phyloP scores from a whole-genome alignment of 148 eudicot species.

The Amaranthus hypochondriacus region DNA sequence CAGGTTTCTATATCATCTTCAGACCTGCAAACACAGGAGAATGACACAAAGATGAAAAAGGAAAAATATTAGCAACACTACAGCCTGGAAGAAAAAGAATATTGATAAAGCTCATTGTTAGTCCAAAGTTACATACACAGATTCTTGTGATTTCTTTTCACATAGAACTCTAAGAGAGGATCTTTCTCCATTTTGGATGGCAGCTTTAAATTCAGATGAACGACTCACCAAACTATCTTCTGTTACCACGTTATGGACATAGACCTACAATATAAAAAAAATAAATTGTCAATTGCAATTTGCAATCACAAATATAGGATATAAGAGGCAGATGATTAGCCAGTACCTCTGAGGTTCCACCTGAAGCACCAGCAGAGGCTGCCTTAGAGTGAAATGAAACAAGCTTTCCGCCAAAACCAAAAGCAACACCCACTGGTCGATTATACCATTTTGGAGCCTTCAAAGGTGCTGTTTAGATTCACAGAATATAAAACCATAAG shows the following conservation, averaged over 20 bases:
- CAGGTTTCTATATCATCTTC: slow-evolving; percentile 82
- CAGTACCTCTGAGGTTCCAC: slow-evolving; percentile 75
- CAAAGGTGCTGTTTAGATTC: slow-evolving; percentile 50
- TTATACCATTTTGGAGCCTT: slow-evolving; percentile 94
- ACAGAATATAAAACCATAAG: slow-evolving; percentile 1
- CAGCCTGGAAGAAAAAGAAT: slow-evolving; percentile 4
- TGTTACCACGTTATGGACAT: slow-evolving; percentile 64
- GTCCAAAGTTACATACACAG: slow-evolving; percentile 52
- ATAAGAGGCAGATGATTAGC: neutral
- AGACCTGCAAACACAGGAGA: slow-evolving; percentile 43
- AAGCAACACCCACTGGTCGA: slow-evolving; percentile 82
- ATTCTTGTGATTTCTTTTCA: slow-evolving; percentile 69
- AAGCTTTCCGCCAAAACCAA: slow-evolving; percentile 98
- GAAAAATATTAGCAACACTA: slow-evolving; percentile 1
- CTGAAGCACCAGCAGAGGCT: slow-evolving; percentile 39
- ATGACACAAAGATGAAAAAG: neutral
- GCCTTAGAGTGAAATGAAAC: slow-evolving; percentile 42
- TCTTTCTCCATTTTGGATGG: slow-evolving; percentile 81
- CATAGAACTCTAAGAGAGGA: slow-evolving; percentile 73
- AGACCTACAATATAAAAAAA: slow-evolving; percentile 45
- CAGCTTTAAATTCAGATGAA: slow-evolving; percentile 91
- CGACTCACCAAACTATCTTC: slow-evolving; percentile 73
- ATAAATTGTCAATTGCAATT: neutral
- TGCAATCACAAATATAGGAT: neutral
- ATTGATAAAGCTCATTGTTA: neutral